These are phyloP conservation scores for Kodamaea derodonti DNA, from an alignment of 1,139 yeast genomes.

Conservation along the genomic window DNA sequence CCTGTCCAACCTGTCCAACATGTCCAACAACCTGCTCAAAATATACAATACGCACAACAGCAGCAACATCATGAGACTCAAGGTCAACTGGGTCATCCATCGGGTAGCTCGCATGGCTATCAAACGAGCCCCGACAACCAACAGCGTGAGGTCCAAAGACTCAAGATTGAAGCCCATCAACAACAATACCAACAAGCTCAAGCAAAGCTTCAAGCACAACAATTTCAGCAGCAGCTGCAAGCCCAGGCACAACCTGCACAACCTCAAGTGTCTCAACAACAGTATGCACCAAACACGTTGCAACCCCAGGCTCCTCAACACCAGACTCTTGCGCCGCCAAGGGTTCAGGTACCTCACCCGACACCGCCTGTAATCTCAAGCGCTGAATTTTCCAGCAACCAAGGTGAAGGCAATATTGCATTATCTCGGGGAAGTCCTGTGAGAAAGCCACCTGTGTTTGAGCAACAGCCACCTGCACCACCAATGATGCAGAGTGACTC, in stretches of 20 bases:
- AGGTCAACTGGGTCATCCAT: background rate
- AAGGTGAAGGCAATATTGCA: no score
- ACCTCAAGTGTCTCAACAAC: background rate
- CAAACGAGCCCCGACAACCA: background rate
- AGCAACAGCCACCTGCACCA: slow-evolving; percentile 1
- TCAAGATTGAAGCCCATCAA: slow-evolving; percentile 1
- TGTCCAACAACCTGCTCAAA: background rate
- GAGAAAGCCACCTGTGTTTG: background rate
- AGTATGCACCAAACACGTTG: no score
- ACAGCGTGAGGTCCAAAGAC: slow-evolving; percentile 1
- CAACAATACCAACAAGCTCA: slow-evolving; percentile 5
- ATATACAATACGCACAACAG: slow-evolving; percentile 1
- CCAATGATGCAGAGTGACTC: background rate
- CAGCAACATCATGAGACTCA: slow-evolving; percentile 1
- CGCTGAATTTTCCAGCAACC: no score
- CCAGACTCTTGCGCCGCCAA: slow-evolving; percentile 1
- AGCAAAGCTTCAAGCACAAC: slow-evolving; percentile 1
- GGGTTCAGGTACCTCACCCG: background rate
- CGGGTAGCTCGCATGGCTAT: no score
- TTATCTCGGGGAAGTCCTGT: background rate
- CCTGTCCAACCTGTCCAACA: slow-evolving; percentile 1
- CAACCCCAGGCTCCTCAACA: background rate
- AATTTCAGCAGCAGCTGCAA: slow-evolving; percentile 5
- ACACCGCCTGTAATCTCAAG: background rate
- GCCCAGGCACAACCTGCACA: no score